Percentiles rank a stretch among this genome's conserved stretches.
phyloP scores from a whole-genome alignment of 2,329 filamentous ascomycete genomes.

The Aureobasidium uvarum region DNA sequence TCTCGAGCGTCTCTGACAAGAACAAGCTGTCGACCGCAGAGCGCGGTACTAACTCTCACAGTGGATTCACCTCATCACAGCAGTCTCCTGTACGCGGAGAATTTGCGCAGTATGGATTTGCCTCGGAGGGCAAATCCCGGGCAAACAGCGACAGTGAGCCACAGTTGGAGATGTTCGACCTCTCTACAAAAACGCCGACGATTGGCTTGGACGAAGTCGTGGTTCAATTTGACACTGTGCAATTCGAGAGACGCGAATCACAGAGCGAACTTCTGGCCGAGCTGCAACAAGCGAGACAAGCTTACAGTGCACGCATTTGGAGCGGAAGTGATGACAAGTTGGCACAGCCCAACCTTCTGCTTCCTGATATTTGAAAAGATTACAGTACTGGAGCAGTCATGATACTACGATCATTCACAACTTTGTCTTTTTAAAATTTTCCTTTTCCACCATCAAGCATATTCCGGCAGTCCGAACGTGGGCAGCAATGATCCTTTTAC shows the following conservation, averaged over 20 bases:
- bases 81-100: constrained; percentile 10
- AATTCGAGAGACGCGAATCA: constrained; percentile 3
- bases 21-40: constrained; percentile 3
- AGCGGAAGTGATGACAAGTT: background rate
- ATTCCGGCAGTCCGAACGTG: background rate
- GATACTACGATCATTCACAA: background rate
- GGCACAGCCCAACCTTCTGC: background rate
- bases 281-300: constrained; percentile 3
- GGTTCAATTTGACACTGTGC: background rate
- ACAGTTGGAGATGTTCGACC: background rate
- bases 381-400: background rate
- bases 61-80: background rate
- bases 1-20: background rate
- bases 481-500: background rate
- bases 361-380: background rate
- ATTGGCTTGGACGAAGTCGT: background rate
- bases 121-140: constrained; percentile 6
- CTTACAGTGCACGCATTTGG: constrained; percentile 20
- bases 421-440: background rate
- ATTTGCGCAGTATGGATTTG: constrained; percentile 15
- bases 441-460: background rate
- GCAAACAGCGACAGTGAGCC: constrained; percentile 12
- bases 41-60: background rate
- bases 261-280: constrained; percentile 4
- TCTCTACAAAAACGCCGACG: background rate